Percentiles rank a stretch among this genome's conserved stretches.
Evolutionary conservation across 2,329 filamentous ascomycete species (phyloP).

Genomic region (Fusarium sp.): DNA sequence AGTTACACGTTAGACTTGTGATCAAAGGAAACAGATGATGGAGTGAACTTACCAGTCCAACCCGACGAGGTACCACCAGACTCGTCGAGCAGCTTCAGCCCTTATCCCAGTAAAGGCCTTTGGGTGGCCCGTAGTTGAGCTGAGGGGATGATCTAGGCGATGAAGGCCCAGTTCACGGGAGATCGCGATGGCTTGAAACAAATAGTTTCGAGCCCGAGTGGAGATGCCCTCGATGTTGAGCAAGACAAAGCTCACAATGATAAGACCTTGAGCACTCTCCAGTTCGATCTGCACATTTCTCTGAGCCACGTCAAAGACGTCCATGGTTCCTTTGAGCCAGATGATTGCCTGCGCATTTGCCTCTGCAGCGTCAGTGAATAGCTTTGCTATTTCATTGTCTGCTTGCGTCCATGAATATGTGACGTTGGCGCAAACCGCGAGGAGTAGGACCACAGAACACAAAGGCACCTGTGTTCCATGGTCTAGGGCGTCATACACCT

Average conservation of each 20-base stretch:
- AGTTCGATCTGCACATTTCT: conserved; percentile 46
- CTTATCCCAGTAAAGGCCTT: conserved; percentile 43
- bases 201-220: conserved; percentile 19
- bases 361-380: conserved; percentile 45
- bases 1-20: conserved; percentile 11
- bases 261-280: conserved; percentile 53
- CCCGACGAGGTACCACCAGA: conserved; percentile 59
- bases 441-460: conserved; percentile 45
- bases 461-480: conserved; percentile 38
- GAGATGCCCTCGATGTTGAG: conserved; percentile 51
- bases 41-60: conserved; percentile 53
- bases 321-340: conserved; percentile 52
- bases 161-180: conserved; percentile 51
- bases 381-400: conserved; percentile 42
- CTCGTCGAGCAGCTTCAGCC: conserved; percentile 54
- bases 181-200: conserved; percentile 35
- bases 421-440: conserved; percentile 48
- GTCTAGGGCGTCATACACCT: conserved; percentile 48
- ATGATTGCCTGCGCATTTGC: conserved; percentile 45
- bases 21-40: not conserved
- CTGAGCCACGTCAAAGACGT: conserved; percentile 52
- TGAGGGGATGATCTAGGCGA: conserved; percentile 52
- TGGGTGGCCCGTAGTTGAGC: conserved; percentile 25
- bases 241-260: conserved; percentile 53
- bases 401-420: conserved; percentile 49